Evolutionary conservation across 2,329 filamentous ascomycete genomes (phyloP), one percentile per base, ranked within the genome.

Genomic region (Colletotrichum gloeosporioides): DNA sequence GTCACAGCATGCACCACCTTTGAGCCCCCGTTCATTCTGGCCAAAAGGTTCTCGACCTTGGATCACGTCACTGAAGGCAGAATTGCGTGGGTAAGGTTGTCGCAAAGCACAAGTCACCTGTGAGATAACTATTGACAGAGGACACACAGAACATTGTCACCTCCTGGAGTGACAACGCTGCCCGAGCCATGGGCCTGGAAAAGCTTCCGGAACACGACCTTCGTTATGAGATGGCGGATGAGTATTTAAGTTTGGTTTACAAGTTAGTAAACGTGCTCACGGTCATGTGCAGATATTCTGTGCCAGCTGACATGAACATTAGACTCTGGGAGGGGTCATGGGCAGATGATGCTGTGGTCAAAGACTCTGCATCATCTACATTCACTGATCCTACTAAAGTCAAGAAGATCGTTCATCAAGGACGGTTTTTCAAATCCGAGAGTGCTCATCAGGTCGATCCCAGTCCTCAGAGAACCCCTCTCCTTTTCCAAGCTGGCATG

Each of bases 401-500:
- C 16, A 62, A 65, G 29, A 77, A 72, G 34, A 73, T 77, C 29
- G 73, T 76, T 10, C 76, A 77, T 49, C 16, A 76, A 16, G 76
- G 73, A 34, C 64, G 61, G 57, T 25, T 44, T 32, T 71, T 44
- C 64, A 32, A 53, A 27, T 64, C 64, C 10, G 22, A 67, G n/a
- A 31, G 36, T 27, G 64, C 39, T 12, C 64, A 67, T 22, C 64
- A 67, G 15, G 64, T 67, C 18, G 64, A 67, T 27, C 64, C 64
- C 13, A 53, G 36, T 25, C 64, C 64, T 27, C 64, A 67, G 29
- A 22, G 39, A 22, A 80, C 80, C 4, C 80, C 79, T 3, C 76
- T 81, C 2, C 70, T 81, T 27, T 80, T 80, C 63, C 79, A 80
- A 63, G 79, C 79, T 8, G 79, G 79, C 36, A 78, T 78, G 9